Evolutionary conservation across 805 yeast species (phyloP), one percentile per base, ranked within the genome.

Genomic region (Nakazawaea sp.): DNA sequence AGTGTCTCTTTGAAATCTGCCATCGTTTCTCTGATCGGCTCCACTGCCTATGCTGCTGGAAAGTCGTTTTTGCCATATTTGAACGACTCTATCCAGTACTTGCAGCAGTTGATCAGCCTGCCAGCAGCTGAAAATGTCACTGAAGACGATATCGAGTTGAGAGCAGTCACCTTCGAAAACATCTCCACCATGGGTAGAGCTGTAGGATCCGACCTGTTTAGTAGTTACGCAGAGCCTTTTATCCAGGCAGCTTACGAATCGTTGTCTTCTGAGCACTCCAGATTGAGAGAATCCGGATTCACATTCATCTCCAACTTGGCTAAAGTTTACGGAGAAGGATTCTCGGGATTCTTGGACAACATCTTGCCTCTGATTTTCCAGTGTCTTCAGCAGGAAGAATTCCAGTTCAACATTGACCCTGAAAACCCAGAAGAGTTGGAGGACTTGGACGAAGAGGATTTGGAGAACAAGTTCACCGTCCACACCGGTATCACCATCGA

Each of bases 31-130:
- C 96, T 97, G 27, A 85, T 92, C 57, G 97, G 97, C 39, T 89
- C 97, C 27, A 86, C 96, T 42, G 97, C 98, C 20, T 88, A 81
- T 55, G 95, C 97, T 40, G 78, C 96, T 30, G 96, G 97, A 61
- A 79, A 80, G 50, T 72, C 83, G 27, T 92, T 85, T 62, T 66
- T 72, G 43, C 97, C 97, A 43, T 92, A 73, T 67, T 90, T 90
- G 61, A 75, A 78, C 53, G 73, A 78, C 45, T 83, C 96, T 35
- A 77, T 90, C 49, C 78, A 80, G 56, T 75, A 72, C 45, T 71
- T 92, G 50, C 92, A 86, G 61, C 88, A 87, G 43, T 90, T 78
- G 56, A 78, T 89, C 50, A 72, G 79, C 45, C 70, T 76, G 43
- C 78, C 81, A 35, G 68, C 70, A 43, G 66, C 78, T 40, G 88